These are phyloP conservation scores for Thelonectria rubi DNA, from an alignment of 2,329 filamentous ascomycete genomes.

Conservation along the genomic window DNA sequence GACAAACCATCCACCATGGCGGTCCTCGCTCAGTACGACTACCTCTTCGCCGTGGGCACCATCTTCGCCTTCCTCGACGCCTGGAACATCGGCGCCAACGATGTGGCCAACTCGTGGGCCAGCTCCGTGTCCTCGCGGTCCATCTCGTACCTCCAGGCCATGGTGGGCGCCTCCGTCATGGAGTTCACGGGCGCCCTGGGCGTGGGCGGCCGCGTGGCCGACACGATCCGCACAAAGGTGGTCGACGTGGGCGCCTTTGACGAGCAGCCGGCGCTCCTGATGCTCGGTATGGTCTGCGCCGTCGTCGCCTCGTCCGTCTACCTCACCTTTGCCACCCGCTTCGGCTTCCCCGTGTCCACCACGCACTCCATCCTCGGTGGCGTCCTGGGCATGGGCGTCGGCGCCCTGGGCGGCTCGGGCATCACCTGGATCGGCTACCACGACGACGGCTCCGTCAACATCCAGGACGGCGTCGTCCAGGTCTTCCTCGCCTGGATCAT, in stretches of 20 bases:
- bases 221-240: slow-evolving; percentile 69
- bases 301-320: slow-evolving; percentile 62
- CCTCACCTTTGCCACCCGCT: slow-evolving; percentile 64
- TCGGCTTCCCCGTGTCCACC: slow-evolving; percentile 68
- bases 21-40: slow-evolving; percentile 62
- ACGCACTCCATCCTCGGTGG: slow-evolving; percentile 69
- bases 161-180: slow-evolving; percentile 66
- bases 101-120: slow-evolving; percentile 83
- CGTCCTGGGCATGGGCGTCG: slow-evolving; percentile 68
- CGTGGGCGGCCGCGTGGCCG: slow-evolving; percentile 68
- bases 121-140: slow-evolving; percentile 77
- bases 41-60: slow-evolving; percentile 70
- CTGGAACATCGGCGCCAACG: slow-evolving; percentile 71
- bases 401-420: slow-evolving; percentile 59
- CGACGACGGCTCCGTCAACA: slow-evolving; percentile 47
- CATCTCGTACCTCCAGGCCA: slow-evolving; percentile 67
- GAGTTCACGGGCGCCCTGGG: slow-evolving; percentile 70
- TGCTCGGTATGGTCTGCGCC: slow-evolving; percentile 68
- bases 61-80: slow-evolving; percentile 73
- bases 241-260: slow-evolving; percentile 59
- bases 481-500: slow-evolving; percentile 70
- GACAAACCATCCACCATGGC: slow-evolving; percentile 27
- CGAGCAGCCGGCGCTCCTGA: slow-evolving; percentile 59
- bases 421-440: slow-evolving; percentile 63
- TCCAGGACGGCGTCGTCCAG: slow-evolving; percentile 64